phyloP scores from a whole-genome alignment of 78 protist genomes.

The Acrasis kona region DNA sequence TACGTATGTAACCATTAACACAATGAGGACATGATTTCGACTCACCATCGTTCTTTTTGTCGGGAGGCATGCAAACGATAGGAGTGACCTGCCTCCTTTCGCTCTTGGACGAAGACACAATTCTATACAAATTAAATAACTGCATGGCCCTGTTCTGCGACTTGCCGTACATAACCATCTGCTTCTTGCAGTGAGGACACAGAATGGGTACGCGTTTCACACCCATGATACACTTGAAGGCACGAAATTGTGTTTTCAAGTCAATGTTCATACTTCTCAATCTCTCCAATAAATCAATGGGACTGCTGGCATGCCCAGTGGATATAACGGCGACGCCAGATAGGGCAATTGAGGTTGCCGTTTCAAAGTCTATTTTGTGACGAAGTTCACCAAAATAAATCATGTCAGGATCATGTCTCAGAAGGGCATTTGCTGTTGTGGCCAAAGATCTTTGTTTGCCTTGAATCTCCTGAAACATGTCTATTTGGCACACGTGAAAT shows the following conservation, averaged over 20 bases:
- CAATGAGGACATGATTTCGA: constrained; percentile 1
- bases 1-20: background rate
- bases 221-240: background rate
- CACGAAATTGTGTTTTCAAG: constrained; percentile 1
- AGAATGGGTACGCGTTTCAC: constrained; percentile 13
- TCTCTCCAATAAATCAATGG: background rate
- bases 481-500: background rate
- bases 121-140: background rate
- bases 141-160: background rate
- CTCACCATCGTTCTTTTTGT: background rate
- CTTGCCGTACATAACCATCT: background rate
- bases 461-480: background rate
- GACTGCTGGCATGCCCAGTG: constrained; percentile 5
- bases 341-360: constrained; percentile 8
- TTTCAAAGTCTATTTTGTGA: background rate
- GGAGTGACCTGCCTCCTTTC: background rate
- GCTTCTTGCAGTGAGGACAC: constrained; percentile 4
- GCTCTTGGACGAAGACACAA: background rate
- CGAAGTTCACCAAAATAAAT: constrained; percentile 2
- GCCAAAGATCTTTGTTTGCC: background rate
- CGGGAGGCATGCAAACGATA: constrained; percentile 7
- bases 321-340: constrained; percentile 7
- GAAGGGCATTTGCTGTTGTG: background rate
- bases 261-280: constrained; percentile 1
- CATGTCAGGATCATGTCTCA: constrained; percentile 8